Evolutionary conservation across 2,329 filamentous ascomycete species (phyloP), one percentile per base, ranked within the genome.

Genomic region (Ciborinia camelliae): DNA sequence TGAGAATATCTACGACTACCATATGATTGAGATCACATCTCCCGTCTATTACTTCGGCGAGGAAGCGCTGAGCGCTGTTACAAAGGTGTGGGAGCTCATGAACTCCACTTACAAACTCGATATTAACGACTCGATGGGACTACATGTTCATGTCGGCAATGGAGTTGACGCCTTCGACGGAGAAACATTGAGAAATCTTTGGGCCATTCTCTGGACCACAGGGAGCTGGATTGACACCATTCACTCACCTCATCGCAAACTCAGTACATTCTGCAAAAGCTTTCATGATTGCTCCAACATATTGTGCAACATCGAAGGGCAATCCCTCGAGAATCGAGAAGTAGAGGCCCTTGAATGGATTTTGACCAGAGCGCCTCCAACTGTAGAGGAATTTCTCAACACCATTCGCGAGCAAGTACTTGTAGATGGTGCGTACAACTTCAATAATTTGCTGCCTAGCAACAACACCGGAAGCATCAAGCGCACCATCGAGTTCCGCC

Each of bases 141-240:
- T 75, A 0, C 74, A 77, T 60, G 70, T 76, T 20, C 74, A 77
- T 60, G 66, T 77, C n/a, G 75, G 75, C 3, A 71, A 74, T 41
- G 70, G 69, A 4, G 45, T 43, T 20, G n/a, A 66, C 7, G 68
- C 69, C 1, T 75, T 75, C 43, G 62, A 65, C 7, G 45, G 71
- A 12, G 30, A 61, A 9, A 71, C 70, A 1, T 41, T 77, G 12
- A 70, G 71, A 54, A 76, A 75, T 39, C 41, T 76, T 9, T 45
- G 74, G 26, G 69, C 68, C 1, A 61, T 71, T 9, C 54, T 70
- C 14, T 69, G 70, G 53, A 73, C 72, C 2, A 73, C 74, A 59
- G 75, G 76, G 58, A 64, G 62, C 15, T 67, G 66, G 26, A 65
- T 75, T 3, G 72, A 74, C 35, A 60, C 45, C 2, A 43, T 76